Evolutionary conservation across 345 rosid genomes (phyloP), one percentile per base, ranked within the genome.

Genomic region (Lumnitzera littorea): DNA sequence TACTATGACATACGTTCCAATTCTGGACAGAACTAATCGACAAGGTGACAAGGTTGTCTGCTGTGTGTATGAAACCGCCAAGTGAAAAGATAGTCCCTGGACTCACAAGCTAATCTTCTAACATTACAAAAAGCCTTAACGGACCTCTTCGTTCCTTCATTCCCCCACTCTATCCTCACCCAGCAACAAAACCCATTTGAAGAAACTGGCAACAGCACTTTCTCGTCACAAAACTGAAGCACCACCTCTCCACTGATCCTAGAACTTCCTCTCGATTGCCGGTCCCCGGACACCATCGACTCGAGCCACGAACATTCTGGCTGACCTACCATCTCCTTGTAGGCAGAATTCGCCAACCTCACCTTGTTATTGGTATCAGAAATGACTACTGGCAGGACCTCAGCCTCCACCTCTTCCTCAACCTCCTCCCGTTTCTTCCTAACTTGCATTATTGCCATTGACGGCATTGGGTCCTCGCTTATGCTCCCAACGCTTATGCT

Each of bases 281-380:
- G 66, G 70, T 4, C 51, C 64, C 2, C 31, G 31, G 49, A 48
- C 60, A 80, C 78, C 83, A 88, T 76, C 0, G 84, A 72, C 24
- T 86, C 91, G 12, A 94, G 82, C 99, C 97, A 94, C 14, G 81
- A 70, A 63, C 99, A 94, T 64, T 90, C 97, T 0, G 99, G 99
- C 65, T 94, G 96, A 15, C 99, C 97, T 71, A 90, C 86, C 96
- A 94, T 86, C 65, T 90, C 95, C 68, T 79, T 94, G 75, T 86
- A 94, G 0, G 91, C 95, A 3, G 97, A 90, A 76, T 94, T 94
- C 15, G 80, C 96, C 62, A 88, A 61, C 72, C 96, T 84, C 55
- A 90, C 95, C 62, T 74, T 84, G 75, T 83, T 82, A 72, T 78
- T 86, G 13, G 96, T 80, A 65, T 94, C 97, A 0, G 96, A 73